Base-by-base conservation (phyloP, 176 grass and related monocot genomes). In the Eleusine coracana region DNA sequence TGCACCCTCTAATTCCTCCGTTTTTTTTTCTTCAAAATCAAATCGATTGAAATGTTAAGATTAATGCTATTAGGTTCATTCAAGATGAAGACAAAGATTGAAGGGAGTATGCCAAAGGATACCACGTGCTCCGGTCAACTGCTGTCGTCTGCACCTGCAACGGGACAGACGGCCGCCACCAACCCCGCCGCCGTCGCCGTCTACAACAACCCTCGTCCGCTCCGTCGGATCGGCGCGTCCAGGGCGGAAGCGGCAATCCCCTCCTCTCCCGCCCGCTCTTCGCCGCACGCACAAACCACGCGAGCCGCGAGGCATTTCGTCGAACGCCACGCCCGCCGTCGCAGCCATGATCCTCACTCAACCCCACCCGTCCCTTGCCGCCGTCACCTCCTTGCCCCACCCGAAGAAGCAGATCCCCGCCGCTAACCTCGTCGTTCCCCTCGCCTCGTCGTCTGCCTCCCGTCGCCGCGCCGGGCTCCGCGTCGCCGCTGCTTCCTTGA, bases 311-410 rank as follows among this genome's bases (percentile, higher is more conserved):
- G 27, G 62, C 87, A 89, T 85, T 89, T 59, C 76, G 79, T 84
- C 84, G 69, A 87, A 80, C 85, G 42, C 52, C 45, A 29, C 15
- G 11, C 0, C 17, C 15, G 21, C 68, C 68, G 64, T 18, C 7
- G 71, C 61, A 31, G 9, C 65, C 28, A 90, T 90, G 88, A 60
- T 77, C 21, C 48, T 82, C 67, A 78, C 60, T 5, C 82, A 78
- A 66, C 67, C 74, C 46, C 49, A 74, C 10, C 45, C 68, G 1
- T 51, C 83, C 49, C n/a, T 77, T 37, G 17, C 31, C 60, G 17
- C 29, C 61, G 9, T 59, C 72, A 0, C 49, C 18, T 80, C 49
- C 67, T 34, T 50, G 34, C 27, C 34, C 48, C 23, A 42, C 23
- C 29, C 76, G 17, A 81, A 86, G 51, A 80, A 52, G 15, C 50